Evolutionary conservation across 2,329 filamentous ascomycete species (phyloP).

Genomic region (Aspergillus niger): DNA sequence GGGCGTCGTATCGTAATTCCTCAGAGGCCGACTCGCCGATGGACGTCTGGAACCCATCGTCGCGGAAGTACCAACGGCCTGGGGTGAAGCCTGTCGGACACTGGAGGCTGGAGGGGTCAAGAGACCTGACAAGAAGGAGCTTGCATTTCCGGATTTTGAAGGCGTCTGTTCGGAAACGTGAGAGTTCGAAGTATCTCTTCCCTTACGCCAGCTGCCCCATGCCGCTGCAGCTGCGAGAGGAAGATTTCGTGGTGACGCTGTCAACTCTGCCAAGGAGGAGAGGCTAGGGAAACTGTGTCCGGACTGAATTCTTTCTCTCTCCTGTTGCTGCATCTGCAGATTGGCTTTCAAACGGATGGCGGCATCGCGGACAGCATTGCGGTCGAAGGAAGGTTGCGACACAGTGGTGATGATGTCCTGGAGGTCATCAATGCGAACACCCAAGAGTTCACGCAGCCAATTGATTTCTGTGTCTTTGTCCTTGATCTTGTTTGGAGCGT

Average conservation of each 20-base stretch:
- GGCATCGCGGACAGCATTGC: conserved; percentile 79
- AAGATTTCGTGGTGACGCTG: conserved; percentile 73
- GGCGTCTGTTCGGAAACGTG: conserved; percentile 55
- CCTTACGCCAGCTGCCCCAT: conserved; percentile 92
- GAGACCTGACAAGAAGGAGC: conserved; percentile 72
- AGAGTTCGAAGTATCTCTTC: conserved; percentile 57
- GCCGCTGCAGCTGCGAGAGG: conserved; percentile 90
- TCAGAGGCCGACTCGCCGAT: conserved; percentile 39
- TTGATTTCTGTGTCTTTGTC: conserved; percentile 92
- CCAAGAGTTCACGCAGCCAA: conserved; percentile 91
- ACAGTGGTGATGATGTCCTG: conserved; percentile 86
- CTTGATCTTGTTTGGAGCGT: conserved; percentile 78
- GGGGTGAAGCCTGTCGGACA: conserved; percentile 62
- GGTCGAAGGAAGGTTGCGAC: conserved; percentile 73
- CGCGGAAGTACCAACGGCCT: conserved; percentile 35
- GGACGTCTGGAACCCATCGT: conserved; percentile 31
- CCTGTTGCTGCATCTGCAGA: conserved; percentile 96
- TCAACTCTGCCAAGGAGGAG: conserved; percentile 73
- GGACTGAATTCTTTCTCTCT: conserved; percentile 81
- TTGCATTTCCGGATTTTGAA: conserved; percentile 59
- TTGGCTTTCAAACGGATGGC: conserved; percentile 92
- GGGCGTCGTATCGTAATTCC: conserved; percentile 32
- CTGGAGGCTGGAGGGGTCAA: conserved; percentile 86
- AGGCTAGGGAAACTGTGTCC: conserved; percentile 70
- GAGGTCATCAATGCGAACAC: conserved; percentile 85